Percentiles rank a stretch among this genome's conserved stretches.
Evolutionary conservation across 2,329 filamentous ascomycete genomes (phyloP).

Genomic region (Pseudofabraea citricarpa): DNA sequence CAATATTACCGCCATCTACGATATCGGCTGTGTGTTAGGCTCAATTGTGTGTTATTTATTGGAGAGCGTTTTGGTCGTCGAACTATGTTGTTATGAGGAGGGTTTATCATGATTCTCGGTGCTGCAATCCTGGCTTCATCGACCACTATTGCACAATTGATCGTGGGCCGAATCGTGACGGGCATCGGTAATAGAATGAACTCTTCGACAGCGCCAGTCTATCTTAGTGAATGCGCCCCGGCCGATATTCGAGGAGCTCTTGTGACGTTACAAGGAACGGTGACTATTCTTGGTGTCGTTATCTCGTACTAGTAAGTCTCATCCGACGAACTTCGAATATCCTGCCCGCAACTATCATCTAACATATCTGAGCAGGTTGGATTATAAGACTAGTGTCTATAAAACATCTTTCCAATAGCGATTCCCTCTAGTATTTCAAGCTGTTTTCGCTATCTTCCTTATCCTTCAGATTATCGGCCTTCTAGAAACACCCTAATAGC

Average conservation of each 20-base stretch:
- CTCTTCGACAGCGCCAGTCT: conserved; percentile 32
- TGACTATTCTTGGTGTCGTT: conserved; percentile 40
- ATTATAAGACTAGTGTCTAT: no score
- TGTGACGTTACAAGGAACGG: conserved; percentile 39
- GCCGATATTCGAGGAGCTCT: conserved; percentile 37
- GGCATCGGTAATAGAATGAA: conserved; percentile 38
- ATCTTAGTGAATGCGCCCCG: conserved; percentile 17
- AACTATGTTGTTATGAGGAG: conserved; percentile 35
- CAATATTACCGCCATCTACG: conserved; percentile 29
- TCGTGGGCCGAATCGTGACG: conserved; percentile 40
- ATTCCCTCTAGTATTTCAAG: conserved; percentile 38
- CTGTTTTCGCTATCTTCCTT: conserved; percentile 32
- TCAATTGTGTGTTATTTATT: conserved; percentile 30
- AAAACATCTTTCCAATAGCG: no score
- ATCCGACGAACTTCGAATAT: no score
- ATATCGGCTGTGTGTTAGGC: conserved; percentile 30
- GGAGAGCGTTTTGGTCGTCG: conserved; percentile 37
- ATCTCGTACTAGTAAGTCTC: no score
- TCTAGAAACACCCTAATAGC: conserved; percentile 34
- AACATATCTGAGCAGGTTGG: no score
- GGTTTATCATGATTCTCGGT: conserved; percentile 38
- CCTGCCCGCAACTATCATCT: no score
- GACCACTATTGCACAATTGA: conserved; percentile 35
- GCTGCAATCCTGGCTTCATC: conserved; percentile 36
- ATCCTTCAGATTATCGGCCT: conserved; percentile 31